These are phyloP conservation scores for Hirschfeldia incana DNA, from an alignment of 345 rosid species.

Conservation along the genomic window DNA sequence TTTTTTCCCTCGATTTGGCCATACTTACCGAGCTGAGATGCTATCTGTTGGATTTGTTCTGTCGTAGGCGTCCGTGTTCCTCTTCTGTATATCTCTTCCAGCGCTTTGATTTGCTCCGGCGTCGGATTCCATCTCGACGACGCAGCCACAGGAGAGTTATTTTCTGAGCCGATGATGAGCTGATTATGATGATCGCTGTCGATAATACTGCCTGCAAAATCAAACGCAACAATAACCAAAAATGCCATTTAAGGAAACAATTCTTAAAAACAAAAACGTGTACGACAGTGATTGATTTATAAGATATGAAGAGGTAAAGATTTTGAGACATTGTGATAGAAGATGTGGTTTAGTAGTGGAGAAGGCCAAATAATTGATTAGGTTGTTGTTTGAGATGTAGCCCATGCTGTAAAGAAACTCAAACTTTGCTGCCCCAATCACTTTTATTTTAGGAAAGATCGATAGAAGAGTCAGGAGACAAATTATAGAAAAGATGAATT, in stretches of 20 bases:
- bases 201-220: constrained; percentile 1
- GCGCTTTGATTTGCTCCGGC: constrained; percentile 59
- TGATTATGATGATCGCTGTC: constrained; percentile 1
- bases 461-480: neutral
- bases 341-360: constrained; percentile 26
- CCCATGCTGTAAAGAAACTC: constrained; percentile 18
- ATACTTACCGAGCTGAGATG: constrained; percentile 58
- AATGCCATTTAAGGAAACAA: neutral
- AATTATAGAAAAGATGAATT: neutral
- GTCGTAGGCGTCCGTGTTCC: constrained; percentile 66
- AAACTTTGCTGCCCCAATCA: constrained; percentile 14
- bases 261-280: neutral
- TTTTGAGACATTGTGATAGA: constrained; percentile 19
- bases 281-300: neutral
- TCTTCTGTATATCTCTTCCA: constrained; percentile 60
- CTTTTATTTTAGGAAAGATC: neutral
- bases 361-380: constrained; percentile 17
- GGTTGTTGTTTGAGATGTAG: constrained; percentile 28
- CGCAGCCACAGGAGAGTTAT: constrained; percentile 8
- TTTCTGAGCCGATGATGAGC: neutral
- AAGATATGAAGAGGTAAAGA: neutral
- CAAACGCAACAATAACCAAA: constrained; percentile 8
- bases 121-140: constrained; percentile 79
- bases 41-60: constrained; percentile 65
- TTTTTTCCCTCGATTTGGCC: constrained; percentile 78